Conservation (phyloP, 2,329 filamentous ascomycete genomes). For the Colletotrichum sp. region DNA sequence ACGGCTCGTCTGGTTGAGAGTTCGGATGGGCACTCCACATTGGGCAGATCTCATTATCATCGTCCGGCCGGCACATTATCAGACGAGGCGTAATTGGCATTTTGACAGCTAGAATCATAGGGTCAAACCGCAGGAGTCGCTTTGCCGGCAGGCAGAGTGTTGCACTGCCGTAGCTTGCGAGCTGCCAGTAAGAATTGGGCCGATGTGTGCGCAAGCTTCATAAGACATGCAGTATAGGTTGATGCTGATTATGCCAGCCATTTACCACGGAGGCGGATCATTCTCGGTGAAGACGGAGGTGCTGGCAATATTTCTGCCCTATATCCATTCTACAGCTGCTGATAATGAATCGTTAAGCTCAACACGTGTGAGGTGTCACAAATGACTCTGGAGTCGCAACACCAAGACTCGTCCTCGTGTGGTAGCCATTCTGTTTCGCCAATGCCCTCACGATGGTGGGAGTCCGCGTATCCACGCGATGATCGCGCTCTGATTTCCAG, state of each 20-base stretch:
- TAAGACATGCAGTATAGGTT: not conserved
- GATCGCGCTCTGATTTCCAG: not conserved
- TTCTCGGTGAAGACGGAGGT: not conserved
- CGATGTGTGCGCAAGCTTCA: not conserved
- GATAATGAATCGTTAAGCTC: not conserved
- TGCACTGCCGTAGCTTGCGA: not conserved
- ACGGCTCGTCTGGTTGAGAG: not conserved
- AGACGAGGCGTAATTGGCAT: not conserved
- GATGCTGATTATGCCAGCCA: not conserved
- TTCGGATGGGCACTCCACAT: not conserved
- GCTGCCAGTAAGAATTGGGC: not conserved
- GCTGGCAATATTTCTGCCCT: not conserved
- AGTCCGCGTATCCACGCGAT: not conserved
- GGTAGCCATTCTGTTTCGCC: not conserved
- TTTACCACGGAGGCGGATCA: not conserved
- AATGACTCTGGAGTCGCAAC: not conserved
- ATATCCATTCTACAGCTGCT: not conserved
- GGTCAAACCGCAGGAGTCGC: not conserved
- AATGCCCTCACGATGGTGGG: not conserved
- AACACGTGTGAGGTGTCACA: not conserved
- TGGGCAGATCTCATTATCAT: not conserved
- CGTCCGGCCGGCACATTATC: not conserved
- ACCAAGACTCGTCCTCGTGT: not conserved
- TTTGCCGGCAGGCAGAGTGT: not conserved
- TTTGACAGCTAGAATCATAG: not conserved